Conservation (phyloP, 2,329 filamentous ascomycete genomes). For the Cercospora beticola region DNA sequence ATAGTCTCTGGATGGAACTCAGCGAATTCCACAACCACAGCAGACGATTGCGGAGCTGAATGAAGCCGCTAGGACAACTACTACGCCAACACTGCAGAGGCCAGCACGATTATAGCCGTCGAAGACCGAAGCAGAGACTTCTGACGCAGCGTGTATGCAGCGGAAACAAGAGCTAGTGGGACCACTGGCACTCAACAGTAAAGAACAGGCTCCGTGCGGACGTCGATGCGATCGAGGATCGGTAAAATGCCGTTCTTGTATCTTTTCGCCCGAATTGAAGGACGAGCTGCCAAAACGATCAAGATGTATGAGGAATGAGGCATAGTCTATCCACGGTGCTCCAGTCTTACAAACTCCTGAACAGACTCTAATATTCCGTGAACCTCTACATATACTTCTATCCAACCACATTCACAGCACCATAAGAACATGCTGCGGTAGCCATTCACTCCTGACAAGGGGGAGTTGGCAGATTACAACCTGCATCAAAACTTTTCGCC, state of each 20-base stretch:
- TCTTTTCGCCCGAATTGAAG: neutral
- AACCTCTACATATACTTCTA: neutral
- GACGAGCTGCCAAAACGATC: neutral
- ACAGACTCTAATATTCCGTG: neutral
- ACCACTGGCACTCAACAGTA: neutral
- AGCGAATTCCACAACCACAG: too few relatives aligned
- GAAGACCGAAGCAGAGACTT: neutral
- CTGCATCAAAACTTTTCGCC: neutral
- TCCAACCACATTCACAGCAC: neutral
- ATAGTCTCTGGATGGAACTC: too few relatives aligned
- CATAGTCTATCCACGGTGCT: neutral
- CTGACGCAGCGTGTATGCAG: neutral
- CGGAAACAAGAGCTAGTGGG: neutral
- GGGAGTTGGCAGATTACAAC: neutral
- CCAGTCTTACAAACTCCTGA: neutral
- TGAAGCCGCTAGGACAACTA: too few relatives aligned
- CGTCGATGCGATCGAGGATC: neutral
- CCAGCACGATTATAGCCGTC: neutral
- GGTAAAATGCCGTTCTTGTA: neutral
- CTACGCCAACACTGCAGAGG: neutral
- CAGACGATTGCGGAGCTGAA: too few relatives aligned
- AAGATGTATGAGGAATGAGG: neutral
- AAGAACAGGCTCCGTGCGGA: neutral
- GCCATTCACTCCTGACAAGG: neutral
- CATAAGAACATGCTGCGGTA: neutral